These are phyloP conservation scores for Collariella sp. DNA, from an alignment of 495 filamentous ascomycete genomes.

Conservation along the genomic window DNA sequence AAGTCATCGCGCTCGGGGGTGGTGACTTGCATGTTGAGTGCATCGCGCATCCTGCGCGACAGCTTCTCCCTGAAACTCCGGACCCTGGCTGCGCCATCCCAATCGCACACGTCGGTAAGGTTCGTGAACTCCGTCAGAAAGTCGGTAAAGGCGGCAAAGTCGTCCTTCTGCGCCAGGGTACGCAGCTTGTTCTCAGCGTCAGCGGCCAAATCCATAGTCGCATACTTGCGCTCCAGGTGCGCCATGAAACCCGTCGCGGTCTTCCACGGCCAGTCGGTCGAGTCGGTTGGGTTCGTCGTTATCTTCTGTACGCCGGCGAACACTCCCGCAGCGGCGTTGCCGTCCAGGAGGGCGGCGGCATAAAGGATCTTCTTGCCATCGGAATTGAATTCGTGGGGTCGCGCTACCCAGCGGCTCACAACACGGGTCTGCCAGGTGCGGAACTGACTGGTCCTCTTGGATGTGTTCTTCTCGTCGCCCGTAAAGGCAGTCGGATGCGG, in stretches of 20 bases:
- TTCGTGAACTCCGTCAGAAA: background rate
- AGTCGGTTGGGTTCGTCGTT: conserved; percentile 5
- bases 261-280: background rate
- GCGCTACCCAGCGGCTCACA: background rate
- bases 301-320: background rate
- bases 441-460: no score
- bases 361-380: background rate
- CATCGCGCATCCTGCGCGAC: background rate
- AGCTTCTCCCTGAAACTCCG: background rate
- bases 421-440: background rate
- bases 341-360: background rate
- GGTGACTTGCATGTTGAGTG: background rate
- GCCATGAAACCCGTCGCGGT: background rate
- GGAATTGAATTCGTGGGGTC: background rate
- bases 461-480: background rate
- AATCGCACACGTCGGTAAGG: background rate
- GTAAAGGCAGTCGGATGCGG: background rate
- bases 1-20: background rate
- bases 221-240: background rate
- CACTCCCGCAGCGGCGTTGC: background rate
- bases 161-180: background rate
- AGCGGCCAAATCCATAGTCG: background rate
- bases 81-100: background rate
- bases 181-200: background rate
- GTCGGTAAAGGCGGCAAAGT: background rate